Conservation (phyloP, 2,329 filamentous ascomycete genomes). For the Tolypocladium tropicale region DNA sequence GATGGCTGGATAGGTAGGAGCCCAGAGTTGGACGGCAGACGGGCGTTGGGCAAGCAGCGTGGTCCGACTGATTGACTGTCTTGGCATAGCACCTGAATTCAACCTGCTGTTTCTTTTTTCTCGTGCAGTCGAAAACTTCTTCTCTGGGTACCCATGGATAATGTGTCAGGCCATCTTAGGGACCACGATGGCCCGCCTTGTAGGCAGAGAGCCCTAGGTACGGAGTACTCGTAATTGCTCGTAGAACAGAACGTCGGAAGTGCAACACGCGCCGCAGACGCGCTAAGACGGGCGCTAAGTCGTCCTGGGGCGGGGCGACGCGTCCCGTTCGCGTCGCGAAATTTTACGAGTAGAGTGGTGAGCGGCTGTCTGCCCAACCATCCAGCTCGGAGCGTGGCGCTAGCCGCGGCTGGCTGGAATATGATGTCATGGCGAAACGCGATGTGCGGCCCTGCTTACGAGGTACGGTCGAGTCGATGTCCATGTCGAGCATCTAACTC, state of each 20-base stretch:
- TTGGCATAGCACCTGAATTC: background rate
- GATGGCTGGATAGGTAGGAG: background rate
- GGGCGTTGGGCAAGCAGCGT: background rate
- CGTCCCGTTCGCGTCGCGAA: background rate
- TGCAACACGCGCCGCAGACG: background rate
- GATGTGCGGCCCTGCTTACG: too few species aligned
- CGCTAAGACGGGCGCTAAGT: background rate
- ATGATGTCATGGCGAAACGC: background rate
- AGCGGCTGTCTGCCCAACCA: background rate
- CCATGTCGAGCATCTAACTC: too few species aligned
- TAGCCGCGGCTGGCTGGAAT: background rate
- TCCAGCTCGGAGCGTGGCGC: too few species aligned
- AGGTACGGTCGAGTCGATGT: too few species aligned
- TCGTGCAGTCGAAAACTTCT: background rate
- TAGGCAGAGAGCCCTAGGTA: too few species aligned
- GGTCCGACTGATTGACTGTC: background rate
- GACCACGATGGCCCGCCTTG: too few species aligned
- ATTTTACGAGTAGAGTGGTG: background rate
- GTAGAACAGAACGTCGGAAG: too few species aligned
- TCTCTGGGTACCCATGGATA: too few species aligned
- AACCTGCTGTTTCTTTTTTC: background rate
- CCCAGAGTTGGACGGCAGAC: background rate
- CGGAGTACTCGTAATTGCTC: too few species aligned
- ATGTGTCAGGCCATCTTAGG: too few species aligned
- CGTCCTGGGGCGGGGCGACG: background rate